Conservation (phyloP, 2,329 filamentous ascomycete genomes). For the Cercospora brassicicola region DNA sequence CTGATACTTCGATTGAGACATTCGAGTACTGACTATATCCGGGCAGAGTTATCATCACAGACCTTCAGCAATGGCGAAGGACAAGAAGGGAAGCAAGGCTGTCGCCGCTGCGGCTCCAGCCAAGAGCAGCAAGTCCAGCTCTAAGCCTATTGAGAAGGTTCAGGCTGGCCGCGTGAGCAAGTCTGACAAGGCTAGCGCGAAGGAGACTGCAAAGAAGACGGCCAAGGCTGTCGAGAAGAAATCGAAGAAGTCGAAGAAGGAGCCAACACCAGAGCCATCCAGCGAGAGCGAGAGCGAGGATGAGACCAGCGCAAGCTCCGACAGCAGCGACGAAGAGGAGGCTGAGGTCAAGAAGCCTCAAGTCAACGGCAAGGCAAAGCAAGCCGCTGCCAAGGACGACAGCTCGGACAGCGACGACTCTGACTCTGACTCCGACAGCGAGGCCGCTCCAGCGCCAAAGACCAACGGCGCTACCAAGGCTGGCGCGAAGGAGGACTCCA, state of each 20-base stretch:
- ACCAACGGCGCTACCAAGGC: constrained; percentile 33
- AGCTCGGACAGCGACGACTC: constrained; percentile 23
- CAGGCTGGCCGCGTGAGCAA: constrained; percentile 69
- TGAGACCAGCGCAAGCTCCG: constrained; percentile 39
- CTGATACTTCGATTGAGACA: constrained; percentile 21
- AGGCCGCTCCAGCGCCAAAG: constrained; percentile 32
- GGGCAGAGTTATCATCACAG: constrained; percentile 36
- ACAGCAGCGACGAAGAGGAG: constrained; percentile 42
- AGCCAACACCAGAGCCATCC: constrained; percentile 49
- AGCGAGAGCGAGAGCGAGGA: constrained; percentile 38
- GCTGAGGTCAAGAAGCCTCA: constrained; percentile 29
- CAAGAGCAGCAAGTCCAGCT: constrained; percentile 29
- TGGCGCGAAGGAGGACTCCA: constrained; percentile 28
- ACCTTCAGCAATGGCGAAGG: constrained; percentile 46
- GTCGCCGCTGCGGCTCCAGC: constrained; percentile 32
- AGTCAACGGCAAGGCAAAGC: constrained; percentile 29
- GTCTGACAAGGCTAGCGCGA: constrained; percentile 59
- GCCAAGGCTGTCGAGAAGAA: constrained; percentile 45
- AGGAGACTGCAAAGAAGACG: constrained; percentile 55
- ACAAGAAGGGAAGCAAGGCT: constrained; percentile 44
- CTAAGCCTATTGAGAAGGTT: constrained; percentile 51
- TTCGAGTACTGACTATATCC: constrained; percentile 31
- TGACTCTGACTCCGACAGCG: constrained; percentile 35
- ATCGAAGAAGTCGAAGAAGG: constrained; percentile 48
- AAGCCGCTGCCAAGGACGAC: constrained; percentile 28